Evolutionary conservation across 2,329 filamentous ascomycete species (phyloP), one percentile per base, ranked within the genome.

Genomic region (Diplodia scrobiculata): DNA sequence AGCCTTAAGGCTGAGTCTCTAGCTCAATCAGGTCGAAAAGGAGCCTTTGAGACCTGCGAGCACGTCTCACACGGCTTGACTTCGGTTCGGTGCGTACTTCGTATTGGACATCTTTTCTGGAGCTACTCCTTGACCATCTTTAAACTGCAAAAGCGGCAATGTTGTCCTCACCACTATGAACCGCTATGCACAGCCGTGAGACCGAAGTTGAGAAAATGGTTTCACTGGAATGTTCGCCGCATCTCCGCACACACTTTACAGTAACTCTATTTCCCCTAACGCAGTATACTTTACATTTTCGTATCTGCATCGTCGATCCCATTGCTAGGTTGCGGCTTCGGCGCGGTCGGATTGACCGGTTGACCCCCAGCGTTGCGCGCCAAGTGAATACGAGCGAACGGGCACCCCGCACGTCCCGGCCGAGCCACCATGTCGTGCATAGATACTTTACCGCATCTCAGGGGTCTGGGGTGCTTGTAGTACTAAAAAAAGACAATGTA

Each of bases 301-400:
- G 41, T 19, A 45, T 45, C n/a, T 7, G 10, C 17, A 2, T 45
- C 17, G n/a, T 45, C 41, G 41, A n/a, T 45, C 41, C 41, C 10
- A 45, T 45, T 45, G 41, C 7, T n/a, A 19, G 6, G 6, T 7
- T 41, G 17, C 17, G 38, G 13, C 5, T 14, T 41, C 38, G 38
- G 38, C 38, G 38, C 38, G 17, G 7, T 19, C n/a, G n/a, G 41
- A 19, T 45, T 45, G 41, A 45, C 41, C 41, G 41, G 41, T 45
- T 45, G 9, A 19, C 9, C 41, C 41, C 41, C 41, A 19, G 17
- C 17, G n/a, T 45, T 45, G 41, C 41, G 17, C 55, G 50, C 47
- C 47, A 50, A 50, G 47, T 21, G 27, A 51, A 51, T 51, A 51
- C 48, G 48, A 51, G 48, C 21, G 48, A 51, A 51, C 48, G 48